phyloP scores from a whole-genome alignment of 192 early-diverging fungal species.

The Coemansia sp. region DNA sequence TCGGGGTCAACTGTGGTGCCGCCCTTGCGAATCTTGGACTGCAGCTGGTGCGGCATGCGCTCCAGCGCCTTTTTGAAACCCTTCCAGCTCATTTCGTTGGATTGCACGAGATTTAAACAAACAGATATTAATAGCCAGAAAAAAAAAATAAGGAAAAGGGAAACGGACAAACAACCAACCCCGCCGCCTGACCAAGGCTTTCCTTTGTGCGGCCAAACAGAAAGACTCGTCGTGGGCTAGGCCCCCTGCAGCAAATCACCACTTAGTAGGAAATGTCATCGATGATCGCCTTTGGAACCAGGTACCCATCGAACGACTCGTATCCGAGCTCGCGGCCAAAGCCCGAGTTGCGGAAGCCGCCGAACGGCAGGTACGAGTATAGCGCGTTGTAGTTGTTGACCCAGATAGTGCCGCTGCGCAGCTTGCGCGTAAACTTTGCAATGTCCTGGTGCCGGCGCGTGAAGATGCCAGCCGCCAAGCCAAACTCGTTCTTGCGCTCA shows the following conservation, averaged over 20 bases:
- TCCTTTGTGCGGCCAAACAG: background rate
- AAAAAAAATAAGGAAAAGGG: constrained; percentile 13
- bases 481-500: constrained; percentile 58
- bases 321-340: constrained; percentile 63
- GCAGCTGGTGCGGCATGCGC: constrained; percentile 78
- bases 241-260: too few species aligned
- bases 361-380: constrained; percentile 63
- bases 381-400: constrained; percentile 64
- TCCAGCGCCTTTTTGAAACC: constrained; percentile 81
- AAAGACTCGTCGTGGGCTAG: background rate
- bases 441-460: constrained; percentile 46
- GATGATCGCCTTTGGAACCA: constrained; percentile 47
- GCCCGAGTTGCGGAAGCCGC: constrained; percentile 63
- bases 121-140: background rate
- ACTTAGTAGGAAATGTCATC: constrained; percentile 42
- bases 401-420: constrained; percentile 61
- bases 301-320: constrained; percentile 58
- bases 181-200: background rate
- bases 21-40: constrained; percentile 64
- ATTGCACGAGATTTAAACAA: background rate
- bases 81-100: constrained; percentile 63
- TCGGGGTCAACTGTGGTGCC: constrained; percentile 66
- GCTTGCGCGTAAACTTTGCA: constrained; percentile 43
- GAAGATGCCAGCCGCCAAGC: constrained; percentile 62
- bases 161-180: background rate